Evolutionary conservation across 1,139 yeast species (phyloP).

Genomic region (Protomyces inundatus): DNA sequence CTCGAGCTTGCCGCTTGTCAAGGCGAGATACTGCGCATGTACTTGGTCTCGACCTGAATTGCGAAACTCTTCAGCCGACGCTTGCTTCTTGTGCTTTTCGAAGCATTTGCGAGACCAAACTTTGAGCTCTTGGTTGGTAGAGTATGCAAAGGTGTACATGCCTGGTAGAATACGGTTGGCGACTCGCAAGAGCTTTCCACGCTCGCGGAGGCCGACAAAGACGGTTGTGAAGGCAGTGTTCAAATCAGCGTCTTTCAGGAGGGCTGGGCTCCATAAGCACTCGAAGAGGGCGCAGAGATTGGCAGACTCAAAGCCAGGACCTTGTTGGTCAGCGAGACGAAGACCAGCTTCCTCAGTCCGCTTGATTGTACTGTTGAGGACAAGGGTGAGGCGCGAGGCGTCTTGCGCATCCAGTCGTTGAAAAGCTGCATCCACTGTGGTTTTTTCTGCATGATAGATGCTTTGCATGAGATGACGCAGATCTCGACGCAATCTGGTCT

Average conservation of each 20-base stretch:
- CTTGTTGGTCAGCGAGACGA: constrained; percentile 30
- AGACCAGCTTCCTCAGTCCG: constrained; percentile 23
- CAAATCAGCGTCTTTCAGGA: constrained; percentile 28
- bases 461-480: constrained; percentile 24
- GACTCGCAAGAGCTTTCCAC: constrained; percentile 34
- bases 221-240: constrained; percentile 32
- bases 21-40: constrained; percentile 12
- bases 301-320: constrained; percentile 30
- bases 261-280: constrained; percentile 35
- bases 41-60: constrained; percentile 15
- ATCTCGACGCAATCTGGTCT: constrained; percentile 27
- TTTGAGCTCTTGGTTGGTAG: constrained; percentile 33
- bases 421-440: constrained; percentile 32
- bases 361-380: constrained; percentile 28
- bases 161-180: constrained; percentile 37
- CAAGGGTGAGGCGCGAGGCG: constrained; percentile 30
- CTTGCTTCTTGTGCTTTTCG: constrained; percentile 21
- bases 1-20: constrained; percentile 24
- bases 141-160: constrained; percentile 36
- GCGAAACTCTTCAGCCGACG: constrained; percentile 30
- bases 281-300: constrained; percentile 31
- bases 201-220: constrained; percentile 35
- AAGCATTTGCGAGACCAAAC: constrained; percentile 36
- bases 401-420: constrained; percentile 32
- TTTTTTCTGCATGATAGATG: constrained; percentile 28